Evolutionary conservation across 805 yeast genomes (phyloP).

Genomic region (Nakazawaea populi): DNA sequence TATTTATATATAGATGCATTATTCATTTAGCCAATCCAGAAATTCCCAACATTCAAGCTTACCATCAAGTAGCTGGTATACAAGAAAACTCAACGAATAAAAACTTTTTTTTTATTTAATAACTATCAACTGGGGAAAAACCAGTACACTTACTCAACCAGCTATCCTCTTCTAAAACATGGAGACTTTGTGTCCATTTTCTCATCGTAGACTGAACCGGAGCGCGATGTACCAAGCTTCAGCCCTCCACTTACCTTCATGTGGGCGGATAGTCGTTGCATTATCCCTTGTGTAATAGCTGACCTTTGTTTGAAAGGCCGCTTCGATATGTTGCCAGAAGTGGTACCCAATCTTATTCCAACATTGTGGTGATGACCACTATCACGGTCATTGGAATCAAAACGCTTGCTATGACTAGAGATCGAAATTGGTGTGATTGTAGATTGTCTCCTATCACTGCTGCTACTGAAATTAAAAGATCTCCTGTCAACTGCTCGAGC

Average conservation of each 20-base stretch:
- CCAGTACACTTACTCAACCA: neutral
- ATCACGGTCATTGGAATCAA: neutral
- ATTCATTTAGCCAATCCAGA: neutral
- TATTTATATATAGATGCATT: neutral
- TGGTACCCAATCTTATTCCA: neutral
- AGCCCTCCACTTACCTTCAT: slow-evolving; percentile 1
- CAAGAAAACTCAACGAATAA: no score
- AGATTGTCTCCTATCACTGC: no score
- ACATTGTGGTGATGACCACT: neutral
- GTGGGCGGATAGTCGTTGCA: neutral
- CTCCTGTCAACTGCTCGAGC: no score
- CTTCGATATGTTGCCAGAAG: neutral
- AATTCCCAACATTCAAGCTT: no score
- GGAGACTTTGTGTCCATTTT: neutral
- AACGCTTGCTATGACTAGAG: neutral
- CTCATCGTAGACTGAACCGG: neutral
- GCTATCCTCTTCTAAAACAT: neutral
- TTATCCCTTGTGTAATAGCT: neutral
- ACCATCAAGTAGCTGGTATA: no score
- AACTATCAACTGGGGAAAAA: no score
- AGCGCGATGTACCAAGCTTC: neutral
- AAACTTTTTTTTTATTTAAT: no score
- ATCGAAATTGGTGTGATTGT: no score
- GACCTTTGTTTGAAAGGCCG: neutral
- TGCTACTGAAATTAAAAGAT: no score